Percentiles rank a stretch among this genome's conserved stretches.
These are phyloP conservation scores for Thymus mandschuricus DNA, from an alignment of 257 asterid genomes.

Conservation along the genomic window DNA sequence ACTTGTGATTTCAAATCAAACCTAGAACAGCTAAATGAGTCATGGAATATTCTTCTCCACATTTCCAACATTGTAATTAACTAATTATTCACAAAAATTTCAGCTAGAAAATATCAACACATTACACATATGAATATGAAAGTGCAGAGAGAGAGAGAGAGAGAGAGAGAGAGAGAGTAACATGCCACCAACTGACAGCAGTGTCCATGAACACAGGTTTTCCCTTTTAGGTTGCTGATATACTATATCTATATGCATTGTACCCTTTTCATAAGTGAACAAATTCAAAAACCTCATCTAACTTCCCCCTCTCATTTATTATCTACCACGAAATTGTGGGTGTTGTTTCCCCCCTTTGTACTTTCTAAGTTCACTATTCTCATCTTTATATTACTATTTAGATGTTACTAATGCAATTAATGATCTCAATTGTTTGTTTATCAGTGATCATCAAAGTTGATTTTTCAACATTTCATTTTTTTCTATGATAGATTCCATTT, in stretches of 20 bases:
- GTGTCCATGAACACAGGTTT: slow-evolving; percentile 28
- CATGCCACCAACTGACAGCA: slow-evolving; percentile 32
- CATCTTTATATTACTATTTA: not conserved
- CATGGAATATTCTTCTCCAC: not conserved
- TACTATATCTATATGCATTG: not conserved
- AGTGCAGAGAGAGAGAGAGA: not conserved
- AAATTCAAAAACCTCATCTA: slow-evolving; percentile 29
- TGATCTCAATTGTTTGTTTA: no score
- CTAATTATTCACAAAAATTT: no score
- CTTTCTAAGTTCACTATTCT: not conserved
- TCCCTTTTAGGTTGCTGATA: not conserved
- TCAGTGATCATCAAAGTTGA: no score
- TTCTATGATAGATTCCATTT: no score
- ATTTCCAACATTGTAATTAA: no score
- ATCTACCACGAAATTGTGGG: slow-evolving; percentile 4
- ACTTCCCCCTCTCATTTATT: slow-evolving; percentile 22
- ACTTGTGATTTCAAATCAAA: no score
- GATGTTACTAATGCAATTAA: no score
- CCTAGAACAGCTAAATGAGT: not conserved
- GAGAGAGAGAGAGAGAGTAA: slow-evolving; percentile 2
- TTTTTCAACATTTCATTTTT: no score
- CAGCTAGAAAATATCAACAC: not conserved
- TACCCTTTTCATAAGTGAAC: slow-evolving; percentile 18
- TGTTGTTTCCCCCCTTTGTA: not conserved
- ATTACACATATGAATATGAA: no score